These are phyloP conservation scores for Wallacemonas rigidus DNA, from an alignment of 208 protist species.

Conservation along the genomic window DNA sequence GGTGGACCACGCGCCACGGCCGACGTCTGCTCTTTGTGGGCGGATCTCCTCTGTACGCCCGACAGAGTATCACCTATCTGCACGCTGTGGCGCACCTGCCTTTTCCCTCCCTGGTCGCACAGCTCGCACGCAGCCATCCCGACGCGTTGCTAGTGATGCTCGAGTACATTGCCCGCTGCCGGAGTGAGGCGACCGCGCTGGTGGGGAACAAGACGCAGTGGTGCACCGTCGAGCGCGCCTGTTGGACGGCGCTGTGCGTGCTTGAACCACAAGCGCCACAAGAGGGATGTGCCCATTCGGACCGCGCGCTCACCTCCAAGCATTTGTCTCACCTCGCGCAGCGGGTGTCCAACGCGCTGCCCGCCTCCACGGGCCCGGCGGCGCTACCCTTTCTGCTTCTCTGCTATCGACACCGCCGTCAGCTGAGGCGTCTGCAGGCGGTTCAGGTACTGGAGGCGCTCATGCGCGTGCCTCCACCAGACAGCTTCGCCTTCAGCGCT, in stretches of 20 bases:
- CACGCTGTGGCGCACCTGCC: neutral
- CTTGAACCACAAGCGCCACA: neutral
- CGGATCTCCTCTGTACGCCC: neutral
- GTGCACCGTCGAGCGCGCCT: conserved; percentile 17
- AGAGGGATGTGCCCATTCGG: no score
- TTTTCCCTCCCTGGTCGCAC: neutral
- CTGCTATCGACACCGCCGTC: conserved; percentile 32
- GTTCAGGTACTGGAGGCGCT: conserved; percentile 28
- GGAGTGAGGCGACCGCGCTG: neutral
- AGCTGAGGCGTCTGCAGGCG: conserved; percentile 27
- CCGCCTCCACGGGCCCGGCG: conserved; percentile 9
- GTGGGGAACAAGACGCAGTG: neutral
- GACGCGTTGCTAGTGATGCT: conserved; percentile 52
- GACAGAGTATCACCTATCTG: conserved; percentile 3
- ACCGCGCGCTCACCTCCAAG: conserved; percentile 32
- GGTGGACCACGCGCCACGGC: neutral
- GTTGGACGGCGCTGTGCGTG: conserved; percentile 11
- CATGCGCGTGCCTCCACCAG: conserved; percentile 20
- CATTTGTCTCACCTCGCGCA: conserved; percentile 21
- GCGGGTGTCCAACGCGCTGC: neutral
- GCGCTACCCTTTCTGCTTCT: conserved; percentile 20
- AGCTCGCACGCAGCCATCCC: conserved; percentile 20
- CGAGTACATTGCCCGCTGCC: conserved; percentile 30
- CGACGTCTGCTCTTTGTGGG: neutral
- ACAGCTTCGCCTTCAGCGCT: conserved; percentile 1